These are phyloP conservation scores for Puccinellia tenuiflora DNA, from an alignment of 176 grass and related monocot species.

Conservation along the genomic window DNA sequence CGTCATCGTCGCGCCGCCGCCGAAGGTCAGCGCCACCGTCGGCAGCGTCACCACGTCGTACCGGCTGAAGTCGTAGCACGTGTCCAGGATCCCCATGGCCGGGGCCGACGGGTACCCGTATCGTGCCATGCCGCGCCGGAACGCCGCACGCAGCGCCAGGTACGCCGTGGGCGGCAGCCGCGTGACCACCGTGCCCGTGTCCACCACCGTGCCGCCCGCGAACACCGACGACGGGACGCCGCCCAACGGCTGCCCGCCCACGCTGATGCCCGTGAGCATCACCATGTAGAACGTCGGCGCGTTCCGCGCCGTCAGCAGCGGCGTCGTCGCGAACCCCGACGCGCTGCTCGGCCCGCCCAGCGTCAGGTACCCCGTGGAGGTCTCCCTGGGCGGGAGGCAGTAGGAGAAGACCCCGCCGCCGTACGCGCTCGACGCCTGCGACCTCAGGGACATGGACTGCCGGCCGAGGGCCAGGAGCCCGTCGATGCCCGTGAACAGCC, in stretches of 20 bases:
- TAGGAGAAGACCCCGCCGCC: slow-evolving; percentile 75
- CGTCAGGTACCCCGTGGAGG: slow-evolving; percentile 50
- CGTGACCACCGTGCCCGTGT: slow-evolving; percentile 84
- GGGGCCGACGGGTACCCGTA: slow-evolving; percentile 46
- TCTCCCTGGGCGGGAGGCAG: slow-evolving; percentile 64
- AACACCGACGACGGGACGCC: slow-evolving; percentile 39
- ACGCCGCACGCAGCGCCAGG: slow-evolving; percentile 64
- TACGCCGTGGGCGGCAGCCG: slow-evolving; percentile 67
- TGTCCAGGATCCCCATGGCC: slow-evolving; percentile 47
- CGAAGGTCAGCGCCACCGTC: slow-evolving; percentile 44
- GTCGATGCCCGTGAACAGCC: slow-evolving; percentile 43
- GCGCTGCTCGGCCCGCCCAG: slow-evolving; percentile 31
- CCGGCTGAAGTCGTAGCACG: slow-evolving; percentile 69
- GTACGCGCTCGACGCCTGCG: slow-evolving; percentile 48
- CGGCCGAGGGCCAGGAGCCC: slow-evolving; percentile 81
- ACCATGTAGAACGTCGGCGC: slow-evolving; percentile 67
- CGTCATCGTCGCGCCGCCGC: slow-evolving; percentile 21
- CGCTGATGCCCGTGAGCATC: slow-evolving; percentile 53
- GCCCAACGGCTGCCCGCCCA: slow-evolving; percentile 43
- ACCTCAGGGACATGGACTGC: slow-evolving; percentile 36
- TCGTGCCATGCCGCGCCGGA: slow-evolving; percentile 34
- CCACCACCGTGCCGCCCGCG: slow-evolving; percentile 57
- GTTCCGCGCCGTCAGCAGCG: slow-evolving; percentile 36
- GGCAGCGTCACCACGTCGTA: slow-evolving; percentile 46
- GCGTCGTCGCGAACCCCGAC: slow-evolving; percentile 43